Evolutionary conservation across 441 rosid genomes (phyloP).

Genomic region (Cnidoscolus chayamansa): DNA sequence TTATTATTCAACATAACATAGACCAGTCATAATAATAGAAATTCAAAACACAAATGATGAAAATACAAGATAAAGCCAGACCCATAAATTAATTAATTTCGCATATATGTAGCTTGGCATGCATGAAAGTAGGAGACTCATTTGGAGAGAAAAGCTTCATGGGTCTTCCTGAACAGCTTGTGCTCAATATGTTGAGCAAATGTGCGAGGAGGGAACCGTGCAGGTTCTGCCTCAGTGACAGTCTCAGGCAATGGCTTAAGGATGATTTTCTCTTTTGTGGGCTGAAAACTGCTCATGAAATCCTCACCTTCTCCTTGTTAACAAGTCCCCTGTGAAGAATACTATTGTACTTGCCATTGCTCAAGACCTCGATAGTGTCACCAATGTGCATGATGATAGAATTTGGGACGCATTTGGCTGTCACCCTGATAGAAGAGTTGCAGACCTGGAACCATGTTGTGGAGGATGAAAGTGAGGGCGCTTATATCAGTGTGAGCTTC

Average conservation of each 20-base stretch:
- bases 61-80: too few species aligned
- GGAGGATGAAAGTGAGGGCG: slow-evolving; percentile 86
- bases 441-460: slow-evolving; percentile 95
- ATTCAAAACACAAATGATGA: too few species aligned
- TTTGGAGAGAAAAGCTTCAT: slow-evolving; percentile 26
- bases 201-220: slow-evolving; percentile 81
- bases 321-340: slow-evolving; percentile 87
- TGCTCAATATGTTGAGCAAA: slow-evolving; percentile 75
- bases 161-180: slow-evolving; percentile 70
- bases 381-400: slow-evolving; percentile 93
- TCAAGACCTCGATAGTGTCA: slow-evolving; percentile 80
- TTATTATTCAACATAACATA: too few species aligned
- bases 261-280: slow-evolving; percentile 86
- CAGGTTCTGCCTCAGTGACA: slow-evolving; percentile 58
- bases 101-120: too few species aligned
- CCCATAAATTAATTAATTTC: too few species aligned
- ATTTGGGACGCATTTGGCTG: slow-evolving; percentile 84
- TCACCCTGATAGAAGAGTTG: slow-evolving; percentile 86
- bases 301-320: slow-evolving; percentile 88
- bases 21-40: too few species aligned
- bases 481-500: slow-evolving; percentile 90
- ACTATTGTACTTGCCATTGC: slow-evolving; percentile 89
- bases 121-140: not conserved
- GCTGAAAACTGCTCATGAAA: slow-evolving; percentile 96
- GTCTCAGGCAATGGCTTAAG: slow-evolving; percentile 73